Evolutionary conservation across 768 basidiomycete genomes (phyloP).

Genomic region (Asterophora parasitica): DNA sequence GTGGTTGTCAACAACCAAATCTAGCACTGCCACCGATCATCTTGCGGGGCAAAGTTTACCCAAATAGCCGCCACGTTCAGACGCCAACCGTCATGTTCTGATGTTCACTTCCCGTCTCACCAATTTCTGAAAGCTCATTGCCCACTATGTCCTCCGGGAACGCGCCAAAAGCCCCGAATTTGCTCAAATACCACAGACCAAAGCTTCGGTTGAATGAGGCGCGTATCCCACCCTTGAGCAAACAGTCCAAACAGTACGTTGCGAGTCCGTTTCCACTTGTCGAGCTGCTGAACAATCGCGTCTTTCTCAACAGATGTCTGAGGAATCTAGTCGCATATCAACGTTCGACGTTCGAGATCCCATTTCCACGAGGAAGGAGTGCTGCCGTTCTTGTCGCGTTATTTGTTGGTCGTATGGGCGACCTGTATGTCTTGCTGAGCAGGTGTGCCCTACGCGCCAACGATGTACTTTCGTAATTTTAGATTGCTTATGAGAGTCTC

Average conservation of each 20-base stretch:
- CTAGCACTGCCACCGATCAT: slow-evolving; percentile 12
- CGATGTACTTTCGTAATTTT: neutral
- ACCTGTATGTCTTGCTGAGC: slow-evolving; percentile 82
- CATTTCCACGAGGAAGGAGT: slow-evolving; percentile 51
- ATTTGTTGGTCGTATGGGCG: slow-evolving; percentile 80
- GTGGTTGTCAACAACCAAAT: neutral
- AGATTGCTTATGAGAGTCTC: no score
- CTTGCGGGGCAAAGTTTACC: neutral
- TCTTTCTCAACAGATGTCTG: slow-evolving; percentile 42
- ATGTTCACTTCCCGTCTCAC: no score
- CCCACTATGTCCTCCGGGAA: slow-evolving; percentile 16
- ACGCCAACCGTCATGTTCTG: no score
- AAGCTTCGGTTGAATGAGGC: slow-evolving; percentile 34
- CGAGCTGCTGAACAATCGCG: neutral
- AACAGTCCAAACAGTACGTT: slow-evolving; percentile 47
- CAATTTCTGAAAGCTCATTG: neutral
- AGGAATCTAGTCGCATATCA: slow-evolving; percentile 48
- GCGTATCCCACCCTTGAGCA: slow-evolving; percentile 42
- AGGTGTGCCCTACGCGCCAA: slow-evolving; percentile 50
- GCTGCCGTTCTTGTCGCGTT: slow-evolving; percentile 82
- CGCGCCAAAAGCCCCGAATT: slow-evolving; percentile 27
- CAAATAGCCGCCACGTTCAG: slow-evolving; percentile 1
- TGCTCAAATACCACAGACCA: slow-evolving; percentile 46
- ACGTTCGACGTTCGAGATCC: slow-evolving; percentile 33
- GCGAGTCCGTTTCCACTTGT: neutral